Evolutionary conservation across 768 basidiomycete species (phyloP), one percentile per base, ranked within the genome.

Genomic region (Lenzites betulinus): DNA sequence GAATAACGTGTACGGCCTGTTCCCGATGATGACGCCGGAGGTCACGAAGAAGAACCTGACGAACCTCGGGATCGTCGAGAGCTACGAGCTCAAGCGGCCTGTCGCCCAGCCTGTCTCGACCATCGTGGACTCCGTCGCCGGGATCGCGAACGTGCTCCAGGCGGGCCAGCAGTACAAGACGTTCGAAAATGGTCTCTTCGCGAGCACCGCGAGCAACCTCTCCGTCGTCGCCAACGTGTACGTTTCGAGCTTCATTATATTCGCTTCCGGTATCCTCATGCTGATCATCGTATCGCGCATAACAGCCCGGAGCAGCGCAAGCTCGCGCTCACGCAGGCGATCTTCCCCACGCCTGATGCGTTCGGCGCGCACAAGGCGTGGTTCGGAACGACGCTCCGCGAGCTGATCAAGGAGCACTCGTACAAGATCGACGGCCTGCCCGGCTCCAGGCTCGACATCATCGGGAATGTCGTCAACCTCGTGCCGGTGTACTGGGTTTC

Each of bases 21-120:
- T 94, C 81, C 92, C 93, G 11, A 89, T 95, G 80, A 68, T 89
- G 67, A 83, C 82, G 4, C 91, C 92, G 33, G 68, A 69, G 18
- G 73, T 63, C 58, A 81, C 86, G 78, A 69, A 79, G 63, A 63
- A 72, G 2, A 67, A 71, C 48, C 67, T 89, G 59, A 59, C 58
- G 46, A 69, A 76, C 49, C 70, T 70, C 7, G 65, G 69, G 11
- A 54, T 75, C 8, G 76, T 74, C 42, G 62, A 71, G 2, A 77
- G 84, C 63, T 92, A 92, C 66, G 73, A 70, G 13, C 89, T 89
- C 83, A 72, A 70, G n/a, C 76, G 84, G 22, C 89, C 90, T 1
- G 11, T 51, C 11, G 33, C 60, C 16, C 58, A 36, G 12, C 51
- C 49, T 6, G 38, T 26, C 25, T 22, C 51, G 25, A 49, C 47